Base-by-base conservation (phyloP, 2,329 filamentous ascomycete genomes). In the Chaetomium sp. region DNA sequence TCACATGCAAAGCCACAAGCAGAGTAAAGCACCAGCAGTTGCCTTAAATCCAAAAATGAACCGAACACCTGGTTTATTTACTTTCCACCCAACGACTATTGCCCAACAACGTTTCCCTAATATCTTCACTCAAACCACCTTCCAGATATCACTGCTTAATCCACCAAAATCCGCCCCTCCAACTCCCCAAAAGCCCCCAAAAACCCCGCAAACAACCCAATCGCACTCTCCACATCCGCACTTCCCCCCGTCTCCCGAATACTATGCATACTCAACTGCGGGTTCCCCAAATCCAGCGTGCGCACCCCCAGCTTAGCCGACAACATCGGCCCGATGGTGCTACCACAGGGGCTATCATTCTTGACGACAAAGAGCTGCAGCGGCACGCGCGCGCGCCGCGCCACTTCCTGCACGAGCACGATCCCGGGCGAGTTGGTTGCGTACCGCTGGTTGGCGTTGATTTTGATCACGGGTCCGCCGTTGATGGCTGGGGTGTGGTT, bases 371-470 rank as follows among this genome's bases (percentile, higher is more conserved):
- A 97, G 41, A 97, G 77, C 75, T 99, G 94, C 53, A 99, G 79
- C 11, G 94, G 94, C 19, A 97, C 91, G 32, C 84, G 85, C 14
- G 80, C 82, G 37, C 78, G 74, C 47, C 80, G 82, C 47, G 94
- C 94, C 43, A 87, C 85, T 75, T 97, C 91, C 72, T 96, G 89
- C 9, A 99, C 72, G 37, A 99, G 78, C 6, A 95, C 92, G 63
- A 97, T 95, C 38, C 94, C 94, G 1, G 94, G 94, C 0, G 90
- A 89, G 76, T 96, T 97, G 53, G 94, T 99, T 35, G 92, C 91
- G 73, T 99, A 99, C 60, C 91, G 87, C 64, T 94, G 90, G 71
- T 97, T 99, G 60, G 94, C 94, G 69, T 99, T 99, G 77, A 99
- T 81, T 76, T 99, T 99, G 77, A 99, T 91, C 46, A 97, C 92